phyloP scores from a whole-genome alignment of 192 early-diverging fungal genomes.

The Coemansia sp. region DNA sequence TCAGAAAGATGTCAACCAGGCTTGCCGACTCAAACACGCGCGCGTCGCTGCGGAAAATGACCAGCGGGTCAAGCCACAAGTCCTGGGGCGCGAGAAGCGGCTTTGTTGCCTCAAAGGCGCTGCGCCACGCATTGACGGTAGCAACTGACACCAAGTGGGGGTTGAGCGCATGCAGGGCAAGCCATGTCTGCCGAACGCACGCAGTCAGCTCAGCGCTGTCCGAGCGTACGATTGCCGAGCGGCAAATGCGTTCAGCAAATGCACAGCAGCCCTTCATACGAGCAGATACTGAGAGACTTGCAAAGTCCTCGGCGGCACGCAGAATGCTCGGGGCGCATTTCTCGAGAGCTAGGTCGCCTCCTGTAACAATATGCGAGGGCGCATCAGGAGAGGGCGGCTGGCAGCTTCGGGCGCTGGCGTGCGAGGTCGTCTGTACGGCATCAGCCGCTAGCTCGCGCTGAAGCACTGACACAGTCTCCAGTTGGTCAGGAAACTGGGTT shows the following conservation, averaged over 20 bases:
- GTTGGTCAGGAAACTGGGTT: constrained; percentile 51
- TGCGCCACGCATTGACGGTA: constrained; percentile 40
- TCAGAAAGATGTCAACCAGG: constrained; percentile 39
- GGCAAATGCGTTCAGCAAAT: constrained; percentile 31
- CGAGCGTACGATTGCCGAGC: constrained; percentile 8
- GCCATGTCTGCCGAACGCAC: constrained; percentile 43
- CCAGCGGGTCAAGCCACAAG: constrained; percentile 61
- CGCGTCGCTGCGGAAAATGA: constrained; percentile 60
- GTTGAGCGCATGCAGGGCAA: constrained; percentile 29
- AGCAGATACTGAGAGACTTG: constrained; percentile 19
- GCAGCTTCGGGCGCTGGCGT: background rate
- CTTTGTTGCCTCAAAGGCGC: constrained; percentile 22
- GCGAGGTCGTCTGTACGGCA: background rate
- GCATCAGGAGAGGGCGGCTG: background rate
- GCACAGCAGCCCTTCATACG: constrained; percentile 36
- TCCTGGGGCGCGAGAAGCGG: constrained; percentile 45
- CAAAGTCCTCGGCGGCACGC: constrained; percentile 23
- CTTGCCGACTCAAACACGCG: constrained; percentile 58
- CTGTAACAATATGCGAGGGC: background rate
- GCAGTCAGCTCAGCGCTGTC: constrained; percentile 20
- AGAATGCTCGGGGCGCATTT: background rate
- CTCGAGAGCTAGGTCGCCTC: background rate
- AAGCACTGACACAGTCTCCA: constrained; percentile 40
- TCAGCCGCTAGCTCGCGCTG: constrained; percentile 29
- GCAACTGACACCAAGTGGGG: constrained; percentile 43